These are phyloP conservation scores for Aspergillus brasiliensis DNA, from an alignment of 2,329 filamentous ascomycete species.

Conservation along the genomic window DNA sequence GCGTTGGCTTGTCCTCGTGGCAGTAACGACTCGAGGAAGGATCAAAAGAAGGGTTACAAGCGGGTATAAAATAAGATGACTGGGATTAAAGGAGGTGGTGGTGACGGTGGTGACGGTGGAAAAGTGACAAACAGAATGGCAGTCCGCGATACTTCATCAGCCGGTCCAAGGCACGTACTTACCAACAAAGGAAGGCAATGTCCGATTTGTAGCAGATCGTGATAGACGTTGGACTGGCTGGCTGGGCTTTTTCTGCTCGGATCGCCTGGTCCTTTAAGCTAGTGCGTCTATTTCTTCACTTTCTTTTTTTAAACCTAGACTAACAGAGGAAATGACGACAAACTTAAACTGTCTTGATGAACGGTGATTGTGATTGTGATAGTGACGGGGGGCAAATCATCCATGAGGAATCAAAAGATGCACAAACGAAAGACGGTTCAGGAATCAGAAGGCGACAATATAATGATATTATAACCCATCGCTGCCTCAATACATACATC, in stretches of 20 bases:
- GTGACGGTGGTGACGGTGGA: not conserved
- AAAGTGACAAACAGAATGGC: not conserved
- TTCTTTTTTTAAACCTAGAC: not conserved
- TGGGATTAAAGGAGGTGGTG: slow-evolving; percentile 1
- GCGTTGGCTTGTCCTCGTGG: not conserved
- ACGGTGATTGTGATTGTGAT: not conserved
- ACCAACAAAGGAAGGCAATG: slow-evolving; percentile 4
- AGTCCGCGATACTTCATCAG: not conserved
- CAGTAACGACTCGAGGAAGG: not conserved
- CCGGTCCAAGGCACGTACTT: not conserved
- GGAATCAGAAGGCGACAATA: no score
- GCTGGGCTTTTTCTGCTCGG: not conserved
- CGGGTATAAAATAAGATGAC: not conserved
- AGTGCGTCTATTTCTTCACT: not conserved
- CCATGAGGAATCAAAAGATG: no score
- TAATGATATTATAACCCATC: no score
- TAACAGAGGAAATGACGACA: slow-evolving; percentile 1
- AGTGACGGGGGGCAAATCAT: not conserved
- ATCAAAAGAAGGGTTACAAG: not conserved
- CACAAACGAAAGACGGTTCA: no score
- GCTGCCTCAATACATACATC: no score
- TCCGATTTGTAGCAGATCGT: slow-evolving; percentile 2
- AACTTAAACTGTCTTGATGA: not conserved
- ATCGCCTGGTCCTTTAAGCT: not conserved
- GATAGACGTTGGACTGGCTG: slow-evolving; percentile 1